Conservation (phyloP, 1,284 basidiomycete species). For the Malassezia vespertilionis region DNA sequence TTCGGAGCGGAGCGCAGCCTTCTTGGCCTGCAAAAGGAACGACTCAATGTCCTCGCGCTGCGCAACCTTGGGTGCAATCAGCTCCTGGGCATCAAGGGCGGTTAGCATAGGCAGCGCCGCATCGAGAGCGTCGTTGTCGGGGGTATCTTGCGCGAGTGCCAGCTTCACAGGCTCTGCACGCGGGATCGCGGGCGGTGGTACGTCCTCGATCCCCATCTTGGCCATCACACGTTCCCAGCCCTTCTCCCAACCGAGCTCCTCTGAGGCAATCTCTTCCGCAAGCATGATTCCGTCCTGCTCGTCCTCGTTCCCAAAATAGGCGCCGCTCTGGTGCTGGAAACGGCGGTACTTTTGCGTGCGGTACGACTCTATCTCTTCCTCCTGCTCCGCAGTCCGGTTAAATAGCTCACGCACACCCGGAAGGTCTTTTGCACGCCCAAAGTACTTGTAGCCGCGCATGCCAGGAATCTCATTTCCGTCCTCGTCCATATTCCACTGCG, state of each 20-base stretch:
- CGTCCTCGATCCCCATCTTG: constrained; percentile 6
- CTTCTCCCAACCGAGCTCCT: constrained; percentile 56
- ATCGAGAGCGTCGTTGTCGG: background rate
- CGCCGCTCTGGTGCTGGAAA: constrained; percentile 73
- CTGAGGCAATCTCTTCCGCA: constrained; percentile 27
- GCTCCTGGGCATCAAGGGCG: constrained; percentile 11
- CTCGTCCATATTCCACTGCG: constrained; percentile 81
- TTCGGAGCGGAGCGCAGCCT: constrained; percentile 17
- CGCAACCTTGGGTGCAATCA: constrained; percentile 12
- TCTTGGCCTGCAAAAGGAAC: constrained; percentile 15
- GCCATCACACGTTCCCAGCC: constrained; percentile 56
- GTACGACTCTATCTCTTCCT: constrained; percentile 70
- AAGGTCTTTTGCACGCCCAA: constrained; percentile 88
- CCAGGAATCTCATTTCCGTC: constrained; percentile 80
- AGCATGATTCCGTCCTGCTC: constrained; percentile 65
- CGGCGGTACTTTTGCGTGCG: constrained; percentile 67
- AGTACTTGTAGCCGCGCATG: constrained; percentile 99
- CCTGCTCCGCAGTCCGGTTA: constrained; percentile 59
- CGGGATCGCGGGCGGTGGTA: constrained; percentile 7
- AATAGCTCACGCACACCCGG: constrained; percentile 93
- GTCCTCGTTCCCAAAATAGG: constrained; percentile 84
- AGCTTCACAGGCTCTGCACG: background rate
- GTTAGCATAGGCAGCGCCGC: background rate
- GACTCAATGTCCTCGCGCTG: constrained; percentile 14
- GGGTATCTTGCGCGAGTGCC: constrained; percentile 50